These are phyloP conservation scores for Quercus variabilis DNA, from an alignment of 306 rosid species.

Conservation along the genomic window DNA sequence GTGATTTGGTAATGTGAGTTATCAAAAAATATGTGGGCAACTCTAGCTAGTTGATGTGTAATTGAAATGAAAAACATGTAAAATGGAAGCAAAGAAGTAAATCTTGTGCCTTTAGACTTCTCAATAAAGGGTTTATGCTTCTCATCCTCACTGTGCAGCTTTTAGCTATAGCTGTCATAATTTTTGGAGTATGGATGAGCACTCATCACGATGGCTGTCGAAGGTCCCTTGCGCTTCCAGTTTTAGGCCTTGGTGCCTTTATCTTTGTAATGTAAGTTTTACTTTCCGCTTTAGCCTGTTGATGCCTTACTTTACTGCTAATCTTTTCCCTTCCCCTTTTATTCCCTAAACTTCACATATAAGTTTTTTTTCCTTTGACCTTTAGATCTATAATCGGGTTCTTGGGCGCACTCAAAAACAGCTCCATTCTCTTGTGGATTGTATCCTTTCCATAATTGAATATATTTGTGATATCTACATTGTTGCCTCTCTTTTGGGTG, in stretches of 20 bases:
- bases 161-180: constrained; percentile 63
- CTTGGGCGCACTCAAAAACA: constrained; percentile 82
- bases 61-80: neutral
- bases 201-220: constrained; percentile 78
- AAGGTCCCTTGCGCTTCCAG: constrained; percentile 79
- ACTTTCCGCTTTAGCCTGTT: neutral
- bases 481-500: neutral
- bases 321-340: neutral
- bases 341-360: neutral
- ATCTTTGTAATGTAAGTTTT: constrained; percentile 71
- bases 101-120: neutral
- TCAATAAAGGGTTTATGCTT: neutral
- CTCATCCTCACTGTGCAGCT: constrained; percentile 44
- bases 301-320: neutral
- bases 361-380: constrained; percentile 22
- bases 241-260: constrained; percentile 70
- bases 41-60: neutral
- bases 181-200: constrained; percentile 93
- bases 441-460: constrained; percentile 56
- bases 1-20: neutral
- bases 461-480: neutral
- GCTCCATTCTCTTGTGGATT: constrained; percentile 69
- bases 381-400: constrained; percentile 82
- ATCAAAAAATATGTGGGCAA: neutral
- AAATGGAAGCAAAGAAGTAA: neutral